A percentile compares a stretch with the other conserved stretches of the same genome.
These are phyloP conservation scores for Curvularia eragrostidis DNA, from an alignment of 2,329 filamentous ascomycete species.

Conservation along the genomic window DNA sequence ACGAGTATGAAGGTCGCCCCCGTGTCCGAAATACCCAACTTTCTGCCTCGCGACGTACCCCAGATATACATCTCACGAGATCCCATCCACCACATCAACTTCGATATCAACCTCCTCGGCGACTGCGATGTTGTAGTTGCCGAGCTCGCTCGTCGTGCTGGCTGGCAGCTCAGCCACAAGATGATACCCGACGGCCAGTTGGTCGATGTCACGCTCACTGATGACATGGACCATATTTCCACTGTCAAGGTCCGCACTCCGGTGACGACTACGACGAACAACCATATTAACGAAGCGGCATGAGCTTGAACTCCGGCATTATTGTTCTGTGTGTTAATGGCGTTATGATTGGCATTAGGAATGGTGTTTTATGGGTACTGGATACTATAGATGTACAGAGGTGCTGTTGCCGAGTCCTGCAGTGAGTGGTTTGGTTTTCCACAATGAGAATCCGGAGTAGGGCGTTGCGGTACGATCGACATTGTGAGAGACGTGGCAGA, in stretches of 20 bases:
- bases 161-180: constrained; percentile 80
- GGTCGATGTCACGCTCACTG: constrained; percentile 59
- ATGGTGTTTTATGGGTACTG: constrained; percentile 14
- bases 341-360: constrained; percentile 16
- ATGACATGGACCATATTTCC: constrained; percentile 41
- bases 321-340: constrained; percentile 16
- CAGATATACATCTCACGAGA: constrained; percentile 90
- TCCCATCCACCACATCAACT: constrained; percentile 86
- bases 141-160: constrained; percentile 81
- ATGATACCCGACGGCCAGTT: constrained; percentile 77
- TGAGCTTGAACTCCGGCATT: constrained; percentile 13
- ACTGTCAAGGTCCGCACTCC: constrained; percentile 35
- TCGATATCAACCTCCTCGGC: constrained; percentile 95
- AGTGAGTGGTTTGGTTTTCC: neutral
- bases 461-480: constrained; percentile 1
- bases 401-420: neutral
- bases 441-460: neutral
- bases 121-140: constrained; percentile 91
- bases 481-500: neutral
- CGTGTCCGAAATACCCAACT: constrained; percentile 87
- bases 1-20: constrained; percentile 95
- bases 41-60: constrained; percentile 78
- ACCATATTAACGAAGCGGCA: constrained; percentile 16
- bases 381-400: neutral
- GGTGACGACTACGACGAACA: constrained; percentile 25